These are phyloP conservation scores for Rhizoclosmatium globosum DNA, from an alignment of 192 early-diverging fungal genomes.

Conservation along the genomic window DNA sequence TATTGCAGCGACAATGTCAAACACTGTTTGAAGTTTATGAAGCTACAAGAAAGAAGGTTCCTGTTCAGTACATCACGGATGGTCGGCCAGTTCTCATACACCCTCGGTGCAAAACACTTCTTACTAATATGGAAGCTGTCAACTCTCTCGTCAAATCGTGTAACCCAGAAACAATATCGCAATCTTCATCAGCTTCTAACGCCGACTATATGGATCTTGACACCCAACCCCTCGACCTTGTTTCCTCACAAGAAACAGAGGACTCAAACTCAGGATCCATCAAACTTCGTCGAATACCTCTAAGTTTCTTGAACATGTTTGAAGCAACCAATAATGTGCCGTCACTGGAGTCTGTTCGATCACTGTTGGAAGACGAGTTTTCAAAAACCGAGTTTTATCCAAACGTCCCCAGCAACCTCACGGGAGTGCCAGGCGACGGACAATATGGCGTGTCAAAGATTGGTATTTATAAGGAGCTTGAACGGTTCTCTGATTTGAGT, in stretches of 20 bases:
- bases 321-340: not conserved
- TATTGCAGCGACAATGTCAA: not conserved
- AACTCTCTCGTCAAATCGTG: not conserved
- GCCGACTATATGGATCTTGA: constrained; percentile 9
- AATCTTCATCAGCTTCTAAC: not conserved
- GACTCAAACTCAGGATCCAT: not conserved
- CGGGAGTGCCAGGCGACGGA: not conserved
- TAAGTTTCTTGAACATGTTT: constrained; percentile 4
- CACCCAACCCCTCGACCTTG: constrained; percentile 5
- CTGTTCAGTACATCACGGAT: not conserved
- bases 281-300: not conserved
- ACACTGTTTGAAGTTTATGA: constrained; percentile 12
- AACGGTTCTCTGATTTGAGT: not conserved
- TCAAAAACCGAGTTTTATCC: not conserved
- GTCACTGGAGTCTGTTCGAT: not conserved
- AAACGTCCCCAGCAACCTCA: not conserved
- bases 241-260: not conserved
- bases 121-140: not conserved
- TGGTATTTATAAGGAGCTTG: not conserved
- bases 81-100: not conserved
- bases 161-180: not conserved
- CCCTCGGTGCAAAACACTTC: not conserved
- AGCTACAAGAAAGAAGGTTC: not conserved
- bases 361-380: constrained; percentile 2
- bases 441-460: not conserved